phyloP scores from a whole-genome alignment of 345 rosid species.

The Eucalyptus melliodora region DNA sequence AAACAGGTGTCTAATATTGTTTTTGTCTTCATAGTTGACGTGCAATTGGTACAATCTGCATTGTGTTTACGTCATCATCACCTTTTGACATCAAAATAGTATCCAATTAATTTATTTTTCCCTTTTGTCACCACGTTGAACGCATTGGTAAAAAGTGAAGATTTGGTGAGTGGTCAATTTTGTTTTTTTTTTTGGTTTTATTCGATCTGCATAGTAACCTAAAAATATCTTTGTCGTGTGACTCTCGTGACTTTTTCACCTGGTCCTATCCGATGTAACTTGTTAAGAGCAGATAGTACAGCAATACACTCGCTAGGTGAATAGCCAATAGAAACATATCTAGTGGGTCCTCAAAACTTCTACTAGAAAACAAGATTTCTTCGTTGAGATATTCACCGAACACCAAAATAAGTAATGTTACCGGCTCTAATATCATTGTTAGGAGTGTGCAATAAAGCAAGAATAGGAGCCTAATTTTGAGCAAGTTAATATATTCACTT shows the following conservation, averaged over 20 bases:
- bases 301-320: not conserved
- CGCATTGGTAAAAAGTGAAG: not conserved
- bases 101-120: not conserved
- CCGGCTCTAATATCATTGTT: not conserved
- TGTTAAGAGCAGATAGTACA: not conserved
- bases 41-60: not conserved
- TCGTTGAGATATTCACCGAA: fast-evolving
- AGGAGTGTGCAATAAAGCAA: fast-evolving
- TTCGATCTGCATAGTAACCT: not conserved
- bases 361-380: not conserved
- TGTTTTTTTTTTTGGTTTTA: not conserved
- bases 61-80: not conserved
- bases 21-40: not conserved
- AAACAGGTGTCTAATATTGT: not conserved
- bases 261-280: not conserved
- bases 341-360: not conserved
- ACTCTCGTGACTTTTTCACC: not conserved
- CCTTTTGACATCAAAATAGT: not conserved
- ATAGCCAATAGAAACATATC: not conserved
- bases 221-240: not conserved
- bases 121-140: not conserved
- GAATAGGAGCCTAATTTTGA: not conserved
- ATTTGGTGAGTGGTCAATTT: not conserved
- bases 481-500: not conserved
- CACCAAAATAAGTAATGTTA: fast-evolving